Base-by-base conservation (phyloP, 225 moss, liverwort and hornwort genomes). In the Neckera pumila region DNA sequence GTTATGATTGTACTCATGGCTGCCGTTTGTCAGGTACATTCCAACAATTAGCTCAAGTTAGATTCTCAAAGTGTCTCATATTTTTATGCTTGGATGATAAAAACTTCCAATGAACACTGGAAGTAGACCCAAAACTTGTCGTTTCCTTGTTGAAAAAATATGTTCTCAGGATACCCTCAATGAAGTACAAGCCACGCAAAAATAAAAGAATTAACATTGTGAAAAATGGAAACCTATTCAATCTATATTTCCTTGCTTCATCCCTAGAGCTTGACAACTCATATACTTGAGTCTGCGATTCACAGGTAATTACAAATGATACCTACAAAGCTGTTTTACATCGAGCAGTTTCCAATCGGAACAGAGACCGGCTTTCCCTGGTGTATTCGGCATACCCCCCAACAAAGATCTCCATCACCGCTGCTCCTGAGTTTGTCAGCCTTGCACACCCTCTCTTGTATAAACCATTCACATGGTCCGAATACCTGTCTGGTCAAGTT, bases 301-400 rank as follows among this genome's bases (percentile, higher is more conserved):
- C 38, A 82, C 92, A 90, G 90, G 87, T 92, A 65, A 86, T 92
- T 43, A 92, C 90, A 82, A 92, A 92, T 82, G 87, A 90, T 88
- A 89, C 85, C 59, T 92, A 90, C 85, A 90, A 92, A 90, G 92
- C 87, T 89, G 87, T 90, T 86, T 7, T 56, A 81, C 92, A 89
- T 87, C 89, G 89, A 81, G 92, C 92, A 73, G 86, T 92, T 43
- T 85, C 87, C 33, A 89, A 89, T 58, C 78, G 57, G 76, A 81
- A 85, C 65, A 87, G 65, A 87, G 87, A 17, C 70, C 84, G 90
- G n/a, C 90, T 92, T 79, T 89, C 90, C 72, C 76, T 92, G 87
- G 89, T 90, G 36, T 92, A 92, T 85, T 92, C 87, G 79, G 89
- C 90, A 53, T 92, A 92, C 42, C 92, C 90, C 27, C 92, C 92